Base-by-base conservation (phyloP, 352 stramenopile species). In the Aphanomyces invadans region DNA sequence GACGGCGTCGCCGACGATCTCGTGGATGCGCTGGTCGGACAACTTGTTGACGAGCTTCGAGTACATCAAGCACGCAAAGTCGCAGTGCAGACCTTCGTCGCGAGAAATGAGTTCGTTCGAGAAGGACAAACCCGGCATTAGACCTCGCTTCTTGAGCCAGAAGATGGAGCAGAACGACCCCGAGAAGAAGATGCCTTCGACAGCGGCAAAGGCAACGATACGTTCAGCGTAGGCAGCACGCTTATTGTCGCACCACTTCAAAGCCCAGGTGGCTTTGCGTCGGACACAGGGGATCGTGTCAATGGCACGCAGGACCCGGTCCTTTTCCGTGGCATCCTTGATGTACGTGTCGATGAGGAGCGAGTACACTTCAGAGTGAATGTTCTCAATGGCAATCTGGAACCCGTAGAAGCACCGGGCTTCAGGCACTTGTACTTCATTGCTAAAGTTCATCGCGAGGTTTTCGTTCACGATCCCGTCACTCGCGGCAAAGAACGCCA, bases 401-500 rank as follows among this genome's bases (percentile, higher is more conserved):
- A 99, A 99, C 46, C 97, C 96, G 74, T 99, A 99, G 75, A 99
- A 99, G 80, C 95, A 98, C 11, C 96, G 87, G 52, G 97, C 97
- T 76, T 99, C 97, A 0, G 95, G 83, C 25, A 96, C 84, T 71
- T 98, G 95, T 59, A 99, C 92, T 75, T 99, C 95, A 46, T 91
- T 98, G 71, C 84, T 96, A 71, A 99, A 99, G 83, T 99, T 99
- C 76, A 97, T 95, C 28, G 95, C 93, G 45, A 99, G 77, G 80
- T 99, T 99, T 74, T 99, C 96, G 75, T 99, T 99, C 62, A 99
- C 96, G 73, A 99, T 99, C 64, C 97, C 97, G 76, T 99, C 97
- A 28, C 83, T 97, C 15, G 96, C 96, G 10, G 97, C 97, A 69
- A 99, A 99, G 81, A 99, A 99, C 52, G 96, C 97, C 12, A 99